phyloP scores from a whole-genome alignment of 2,329 filamentous ascomycete genomes.

The Dothistroma septosporum region DNA sequence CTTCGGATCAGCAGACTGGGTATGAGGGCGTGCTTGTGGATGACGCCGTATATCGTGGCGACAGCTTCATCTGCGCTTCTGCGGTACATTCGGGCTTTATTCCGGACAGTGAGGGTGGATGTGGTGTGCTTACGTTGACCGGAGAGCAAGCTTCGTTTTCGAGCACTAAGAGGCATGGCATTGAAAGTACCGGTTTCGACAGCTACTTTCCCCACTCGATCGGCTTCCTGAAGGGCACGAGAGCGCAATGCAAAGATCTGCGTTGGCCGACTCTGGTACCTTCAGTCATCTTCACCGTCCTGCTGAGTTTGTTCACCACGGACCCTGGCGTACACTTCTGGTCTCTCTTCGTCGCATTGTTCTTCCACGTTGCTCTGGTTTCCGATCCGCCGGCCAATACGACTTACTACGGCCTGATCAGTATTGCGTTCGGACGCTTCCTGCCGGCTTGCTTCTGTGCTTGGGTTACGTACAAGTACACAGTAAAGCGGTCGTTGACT shows the following conservation, averaged over 20 bases:
- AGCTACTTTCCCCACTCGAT: conserved; percentile 88
- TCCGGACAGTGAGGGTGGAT: conserved; percentile 67
- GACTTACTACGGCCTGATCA: conserved; percentile 65
- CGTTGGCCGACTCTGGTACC: conserved; percentile 81
- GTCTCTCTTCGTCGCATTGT: conserved; percentile 73
- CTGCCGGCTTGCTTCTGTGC: conserved; percentile 83
- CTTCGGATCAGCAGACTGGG: conserved; percentile 34
- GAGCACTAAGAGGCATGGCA: conserved; percentile 65
- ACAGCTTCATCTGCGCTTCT: conserved; percentile 81
- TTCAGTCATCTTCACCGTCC: conserved; percentile 71
- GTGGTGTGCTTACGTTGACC: conserved; percentile 71
- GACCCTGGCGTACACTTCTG: conserved; percentile 81
- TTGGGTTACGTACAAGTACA: conserved; percentile 82
- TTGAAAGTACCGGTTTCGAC: conserved; percentile 72
- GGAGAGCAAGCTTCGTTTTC: conserved; percentile 64
- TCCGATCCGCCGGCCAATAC: conserved; percentile 74
- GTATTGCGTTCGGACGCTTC: conserved; percentile 73
- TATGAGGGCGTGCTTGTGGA: conserved; percentile 38
- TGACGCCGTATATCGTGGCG: conserved; percentile 71
- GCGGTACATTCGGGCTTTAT: conserved; percentile 82
- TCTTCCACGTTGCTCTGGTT: conserved; percentile 84
- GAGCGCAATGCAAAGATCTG: conserved; percentile 67
- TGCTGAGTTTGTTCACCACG: conserved; percentile 77
- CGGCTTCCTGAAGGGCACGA: conserved; percentile 63
- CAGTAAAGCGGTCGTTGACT: conserved; percentile 65